Conservation (phyloP, 495 filamentous ascomycete species). For the Aspergillus sclerotiicarbonarius region DNA sequence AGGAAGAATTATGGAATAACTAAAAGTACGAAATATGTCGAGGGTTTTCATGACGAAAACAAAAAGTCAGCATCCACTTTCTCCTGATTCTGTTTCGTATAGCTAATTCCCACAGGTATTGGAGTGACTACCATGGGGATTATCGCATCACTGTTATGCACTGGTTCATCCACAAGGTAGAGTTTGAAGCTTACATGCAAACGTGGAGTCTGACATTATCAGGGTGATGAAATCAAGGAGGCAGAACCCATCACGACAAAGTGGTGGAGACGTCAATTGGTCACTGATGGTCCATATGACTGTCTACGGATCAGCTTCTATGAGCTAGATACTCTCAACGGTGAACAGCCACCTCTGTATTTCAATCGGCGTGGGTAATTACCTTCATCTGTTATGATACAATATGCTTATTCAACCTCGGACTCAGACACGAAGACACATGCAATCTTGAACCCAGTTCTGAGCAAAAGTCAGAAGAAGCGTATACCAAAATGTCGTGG, state of each 20-base stretch:
- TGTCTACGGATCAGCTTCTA: conserved; percentile 13
- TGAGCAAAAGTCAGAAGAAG: conserved; percentile 3
- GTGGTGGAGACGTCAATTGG: conserved; percentile 12
- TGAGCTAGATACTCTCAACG: conserved; percentile 12
- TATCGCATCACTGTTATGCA: conserved; percentile 20
- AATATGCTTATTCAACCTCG: neutral
- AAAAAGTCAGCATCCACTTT: conserved; percentile 18
- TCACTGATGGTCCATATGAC: conserved; percentile 12
- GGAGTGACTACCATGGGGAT: conserved; percentile 19
- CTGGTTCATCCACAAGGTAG: conserved; percentile 31
- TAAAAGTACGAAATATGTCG: conserved; percentile 12
- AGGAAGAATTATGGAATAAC: conserved; percentile 38
- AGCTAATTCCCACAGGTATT: conserved; percentile 15
- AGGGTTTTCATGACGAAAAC: conserved; percentile 19
- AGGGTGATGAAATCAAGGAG: conserved; percentile 26
- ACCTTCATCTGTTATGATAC: neutral
- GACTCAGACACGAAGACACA: conserved; percentile 16
- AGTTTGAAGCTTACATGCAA: neutral
- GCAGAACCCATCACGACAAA: conserved; percentile 13
- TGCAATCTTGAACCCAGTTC: conserved; percentile 7
- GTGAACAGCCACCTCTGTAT: conserved; percentile 9
- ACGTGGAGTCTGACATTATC: neutral
- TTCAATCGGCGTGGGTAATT: conserved; percentile 15
- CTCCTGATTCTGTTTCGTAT: neutral
- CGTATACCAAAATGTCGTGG: conserved; percentile 15